Base-by-base conservation (phyloP, 257 asterid species). In the Ehretia macrophylla region DNA sequence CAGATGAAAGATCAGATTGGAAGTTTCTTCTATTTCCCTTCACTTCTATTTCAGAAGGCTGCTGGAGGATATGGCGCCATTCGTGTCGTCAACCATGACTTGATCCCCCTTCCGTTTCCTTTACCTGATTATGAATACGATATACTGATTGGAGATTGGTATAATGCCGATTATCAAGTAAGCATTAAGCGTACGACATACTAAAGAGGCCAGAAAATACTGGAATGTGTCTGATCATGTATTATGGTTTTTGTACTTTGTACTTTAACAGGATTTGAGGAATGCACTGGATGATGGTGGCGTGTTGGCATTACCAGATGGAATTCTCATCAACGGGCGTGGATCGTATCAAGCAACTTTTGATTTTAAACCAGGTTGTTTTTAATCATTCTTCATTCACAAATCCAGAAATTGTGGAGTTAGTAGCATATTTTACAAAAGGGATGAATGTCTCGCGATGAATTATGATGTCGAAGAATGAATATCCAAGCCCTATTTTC, bases 41-140 rank as follows among this genome's bases (percentile, higher is more conserved):
- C 83, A 8, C 70, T 70, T 17, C 45, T 51, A 46, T 50, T 77
- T 52, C 83, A 77, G 5, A 77, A 73, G 64, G 80, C 83, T 17
- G 83, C 75, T 11, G 83, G 80, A 16, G 83, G 79, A 8, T 73
- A 66, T 17, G 79, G 83, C 19, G 62, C 80, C 10, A 73, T 73
- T 50, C 76, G 69, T 17, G 35, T 73, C 21, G 12, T 58, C 56
- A 67, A 69, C 32, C 46, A 21, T 0, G 45, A 1, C 0, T 4
- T 19, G 1, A 17, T 64, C 14, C 60, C 75, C 6, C 21, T 65
- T 51, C 77, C 77, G 0, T 68, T 53, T 17, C 72, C 72, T 56
- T 35, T 2, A 12, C 72, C 77, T 11, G 69, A 56, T 49, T 37
- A 22, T 19, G 77, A 76, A 21, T 64, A 63, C 14, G 77, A 71